Percentiles rank a stretch among this genome's conserved stretches.
phyloP scores from a whole-genome alignment of 2,329 filamentous ascomycete genomes.

The Fusarium hainanense region DNA sequence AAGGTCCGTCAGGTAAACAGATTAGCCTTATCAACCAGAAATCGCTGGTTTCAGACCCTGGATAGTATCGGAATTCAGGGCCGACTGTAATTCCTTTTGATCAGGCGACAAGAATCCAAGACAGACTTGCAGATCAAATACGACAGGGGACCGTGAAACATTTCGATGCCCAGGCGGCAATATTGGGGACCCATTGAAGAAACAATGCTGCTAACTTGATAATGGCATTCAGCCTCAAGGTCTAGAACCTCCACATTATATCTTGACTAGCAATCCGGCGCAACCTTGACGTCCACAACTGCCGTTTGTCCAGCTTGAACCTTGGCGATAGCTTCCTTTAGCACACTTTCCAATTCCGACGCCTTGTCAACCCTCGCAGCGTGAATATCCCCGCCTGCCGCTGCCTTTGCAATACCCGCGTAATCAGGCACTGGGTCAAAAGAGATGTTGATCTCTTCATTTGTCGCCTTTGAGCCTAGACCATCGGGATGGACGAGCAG shows the following conservation, averaged over 20 bases:
- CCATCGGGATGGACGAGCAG: constrained; percentile 69
- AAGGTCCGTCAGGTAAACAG: neutral
- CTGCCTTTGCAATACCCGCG: constrained; percentile 69
- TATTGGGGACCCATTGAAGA: neutral
- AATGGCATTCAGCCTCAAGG: constrained; percentile 4
- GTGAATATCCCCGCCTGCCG: constrained; percentile 64
- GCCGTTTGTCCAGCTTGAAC: constrained; percentile 63
- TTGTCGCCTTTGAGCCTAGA: constrained; percentile 63
- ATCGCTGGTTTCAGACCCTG: constrained; percentile 9
- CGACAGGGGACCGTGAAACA: constrained; percentile 10
- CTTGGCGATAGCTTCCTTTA: constrained; percentile 62
- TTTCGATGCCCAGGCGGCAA: neutral
- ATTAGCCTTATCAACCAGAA: neutral
- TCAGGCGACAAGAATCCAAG: no score
- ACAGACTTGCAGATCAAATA: neutral
- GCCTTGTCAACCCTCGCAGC: constrained; percentile 60
- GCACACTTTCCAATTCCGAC: constrained; percentile 58
- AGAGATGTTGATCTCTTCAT: constrained; percentile 71
- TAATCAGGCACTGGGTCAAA: constrained; percentile 70
- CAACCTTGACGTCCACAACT: constrained; percentile 66
- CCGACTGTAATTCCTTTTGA: neutral
- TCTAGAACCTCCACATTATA: constrained; percentile 8
- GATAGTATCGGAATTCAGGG: constrained; percentile 1
- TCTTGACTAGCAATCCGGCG: constrained; percentile 53
- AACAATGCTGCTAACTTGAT: neutral